Evolutionary conservation across 495 filamentous ascomycete genomes (phyloP), one percentile per base, ranked within the genome.

Genomic region (Penicillium cinerascens): DNA sequence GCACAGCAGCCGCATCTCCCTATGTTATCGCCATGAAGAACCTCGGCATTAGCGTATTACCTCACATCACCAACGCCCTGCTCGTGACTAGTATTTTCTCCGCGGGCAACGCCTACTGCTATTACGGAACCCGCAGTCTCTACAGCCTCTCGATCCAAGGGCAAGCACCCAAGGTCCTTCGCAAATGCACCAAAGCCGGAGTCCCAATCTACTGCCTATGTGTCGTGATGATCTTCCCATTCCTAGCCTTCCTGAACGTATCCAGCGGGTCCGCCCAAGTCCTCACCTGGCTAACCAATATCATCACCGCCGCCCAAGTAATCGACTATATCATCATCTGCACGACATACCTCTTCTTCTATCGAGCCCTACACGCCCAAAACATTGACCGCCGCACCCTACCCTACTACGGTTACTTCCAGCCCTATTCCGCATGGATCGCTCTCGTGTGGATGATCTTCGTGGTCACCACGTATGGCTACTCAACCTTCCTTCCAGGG

Each of bases 11-110:
- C 15, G 76, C 78, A 23, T 85, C 80, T 23, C 88, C 89, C 0
- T 92, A 91, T 61, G 87, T 93, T 4, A 82, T 95, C 44, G 82
- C 88, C 17, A 93, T 95, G 89, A 74, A 85, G 53, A 78, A 85
- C 21, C 71, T 92, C 25, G 70, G 74, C 0, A 82, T 93, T 59
- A 59, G 63, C 2, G 76, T 83, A 4, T 74, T 93, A 1, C 87
- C 88, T 0, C 76, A 88, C 58, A 76, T 91, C 51, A 82, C 87
- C 43, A 91, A 92, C 68, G 86, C 86, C 3, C 69, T 88, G 26
- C 68, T 93, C 22, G 60, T 92, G 13, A 89, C 83, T 0, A 79
- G 82, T 4, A 85, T 87, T 33, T 88, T 91, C 65, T 87, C 83
- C 3, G 88, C 88, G 0, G 90, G 89, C 3, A 92, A 93, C 60